Conservation (phyloP, 306 rosid genomes). For the Quercus engelmannii region DNA sequence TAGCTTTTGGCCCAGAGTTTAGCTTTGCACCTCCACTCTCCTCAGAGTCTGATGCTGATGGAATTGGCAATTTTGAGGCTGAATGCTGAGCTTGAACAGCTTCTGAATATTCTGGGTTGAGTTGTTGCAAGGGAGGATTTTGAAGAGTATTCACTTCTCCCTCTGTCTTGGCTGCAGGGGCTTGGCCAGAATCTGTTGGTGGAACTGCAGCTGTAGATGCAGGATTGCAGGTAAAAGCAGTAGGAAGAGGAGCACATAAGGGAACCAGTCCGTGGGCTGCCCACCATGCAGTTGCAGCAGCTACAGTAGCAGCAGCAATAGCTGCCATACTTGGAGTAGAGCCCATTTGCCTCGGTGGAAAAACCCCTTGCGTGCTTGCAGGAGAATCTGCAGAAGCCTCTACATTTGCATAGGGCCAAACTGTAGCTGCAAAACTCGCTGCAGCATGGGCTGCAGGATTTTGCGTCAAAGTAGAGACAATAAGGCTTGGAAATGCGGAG, state of each 20-base stretch:
- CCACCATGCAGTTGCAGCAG: slow-evolving; percentile 99
- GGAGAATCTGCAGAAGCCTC: slow-evolving; percentile 53
- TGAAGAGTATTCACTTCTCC: slow-evolving; percentile 43
- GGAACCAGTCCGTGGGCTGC: slow-evolving; percentile 91
- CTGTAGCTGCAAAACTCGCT: slow-evolving; percentile 78
- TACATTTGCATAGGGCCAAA: slow-evolving; percentile 66
- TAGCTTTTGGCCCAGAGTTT: slow-evolving; percentile 39
- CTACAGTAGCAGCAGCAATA: slow-evolving; percentile 81
- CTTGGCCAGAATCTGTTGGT: slow-evolving; percentile 45
- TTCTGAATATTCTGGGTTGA: slow-evolving; percentile 46
- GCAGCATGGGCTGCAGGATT: slow-evolving; percentile 93
- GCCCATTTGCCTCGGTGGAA: slow-evolving; percentile 51
- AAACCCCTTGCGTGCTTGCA: slow-evolving; percentile 45
- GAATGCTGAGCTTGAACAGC: slow-evolving; percentile 52
- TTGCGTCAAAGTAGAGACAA: slow-evolving; percentile 74
- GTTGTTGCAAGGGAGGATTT: slow-evolving; percentile 40
- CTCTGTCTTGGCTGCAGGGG: slow-evolving; percentile 34
- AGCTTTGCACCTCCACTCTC: slow-evolving; percentile 56
- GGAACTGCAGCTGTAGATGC: slow-evolving; percentile 43
- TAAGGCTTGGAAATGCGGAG: slow-evolving; percentile 69
- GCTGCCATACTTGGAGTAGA: slow-evolving; percentile 73
- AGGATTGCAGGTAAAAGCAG: slow-evolving; percentile 53
- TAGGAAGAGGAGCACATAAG: slow-evolving; percentile 68
- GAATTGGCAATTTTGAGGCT: slow-evolving; percentile 49
- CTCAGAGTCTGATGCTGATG: slow-evolving; percentile 50